phyloP scores from a whole-genome alignment of 495 filamentous ascomycete genomes.

The Podospora sp. region DNA sequence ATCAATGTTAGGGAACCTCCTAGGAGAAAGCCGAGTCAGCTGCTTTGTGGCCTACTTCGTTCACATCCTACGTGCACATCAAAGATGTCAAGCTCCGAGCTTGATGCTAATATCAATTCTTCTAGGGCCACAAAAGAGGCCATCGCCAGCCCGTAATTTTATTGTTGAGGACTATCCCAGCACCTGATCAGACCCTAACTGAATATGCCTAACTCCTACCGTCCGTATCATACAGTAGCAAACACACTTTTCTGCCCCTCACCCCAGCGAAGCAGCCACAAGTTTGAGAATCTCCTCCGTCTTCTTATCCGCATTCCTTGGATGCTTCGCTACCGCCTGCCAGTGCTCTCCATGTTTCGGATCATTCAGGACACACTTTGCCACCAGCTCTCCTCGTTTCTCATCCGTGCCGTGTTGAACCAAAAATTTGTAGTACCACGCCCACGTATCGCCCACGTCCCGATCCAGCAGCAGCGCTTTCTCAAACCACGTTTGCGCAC shows the following conservation, averaged over 20 bases:
- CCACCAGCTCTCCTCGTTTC: slow-evolving; percentile 78
- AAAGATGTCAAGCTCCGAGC: no score
- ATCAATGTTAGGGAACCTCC: no score
- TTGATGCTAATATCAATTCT: no score
- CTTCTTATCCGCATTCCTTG: slow-evolving; percentile 69
- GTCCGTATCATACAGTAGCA: background rate
- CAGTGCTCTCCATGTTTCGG: slow-evolving; percentile 93
- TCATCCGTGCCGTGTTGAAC: slow-evolving; percentile 89
- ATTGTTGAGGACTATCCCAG: no score
- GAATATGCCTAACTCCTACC: no score
- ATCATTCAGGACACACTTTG: slow-evolving; percentile 74
- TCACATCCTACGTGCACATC: no score
- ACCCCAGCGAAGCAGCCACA: slow-evolving; percentile 54
- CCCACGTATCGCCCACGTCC: slow-evolving; percentile 92
- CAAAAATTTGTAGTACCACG: slow-evolving; percentile 96
- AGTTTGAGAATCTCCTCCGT: slow-evolving; percentile 81
- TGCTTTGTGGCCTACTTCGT: no score
- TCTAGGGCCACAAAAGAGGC: no score
- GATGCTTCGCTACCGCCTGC: slow-evolving; percentile 84
- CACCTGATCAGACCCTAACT: no score
- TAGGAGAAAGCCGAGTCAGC: no score
- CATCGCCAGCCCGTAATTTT: no score
- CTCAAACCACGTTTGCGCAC: slow-evolving; percentile 94
- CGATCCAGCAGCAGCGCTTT: slow-evolving; percentile 85
- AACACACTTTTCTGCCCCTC: background rate